Base-by-base conservation (phyloP, 2,329 filamentous ascomycete genomes). In the Diaporthe nobilis region DNA sequence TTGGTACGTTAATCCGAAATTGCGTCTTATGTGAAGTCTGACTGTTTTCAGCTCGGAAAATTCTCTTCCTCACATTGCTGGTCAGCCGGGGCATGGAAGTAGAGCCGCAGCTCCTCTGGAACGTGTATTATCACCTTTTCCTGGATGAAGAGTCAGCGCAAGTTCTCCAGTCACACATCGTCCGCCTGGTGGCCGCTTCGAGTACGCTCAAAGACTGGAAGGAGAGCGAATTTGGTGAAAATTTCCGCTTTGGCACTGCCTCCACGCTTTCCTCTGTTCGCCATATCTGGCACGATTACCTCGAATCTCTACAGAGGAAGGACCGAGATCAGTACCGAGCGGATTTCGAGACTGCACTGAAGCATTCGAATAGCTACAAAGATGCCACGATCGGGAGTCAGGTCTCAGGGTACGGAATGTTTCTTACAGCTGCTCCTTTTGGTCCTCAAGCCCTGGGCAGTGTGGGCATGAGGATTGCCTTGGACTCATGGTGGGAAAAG, bases 81-180 rank as follows among this genome's bases (percentile, higher is more conserved):
- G 68, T 88, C 9, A 88, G 89, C n/a, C 79, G 83, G 39, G 75
- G 80, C 9, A 75, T 82, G 0, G 77, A 77, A 31, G 55, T 80
- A 37, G 75, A 79, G 17, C 70, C 76, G 1, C 80, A 84, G 2
- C 71, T 78, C 10, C 81, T 88, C 4, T 92, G 90, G 90, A 85
- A 89, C 74, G 82, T 90, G 49, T 92, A 90, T 81, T 91, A 91
- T 80, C 85, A 91, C 77, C 78, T 89, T 5, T 86, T 85, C 51
- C 76, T 92, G 7, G 84, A 86, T 65, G 77, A 82, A 0, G 60
- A 80, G 3, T 83, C 86, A 3, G 78, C 85, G 0, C 37, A 79
- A 1, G 31, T 86, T 4, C 80, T 92, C 3, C 73, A 80, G 2
- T 31, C 74, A 1, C 89, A 91, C 73, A 82, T 85, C 0, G 79